These are phyloP conservation scores for Coemansia sp. DNA, from an alignment of 192 early-diverging fungal genomes.

Conservation along the genomic window DNA sequence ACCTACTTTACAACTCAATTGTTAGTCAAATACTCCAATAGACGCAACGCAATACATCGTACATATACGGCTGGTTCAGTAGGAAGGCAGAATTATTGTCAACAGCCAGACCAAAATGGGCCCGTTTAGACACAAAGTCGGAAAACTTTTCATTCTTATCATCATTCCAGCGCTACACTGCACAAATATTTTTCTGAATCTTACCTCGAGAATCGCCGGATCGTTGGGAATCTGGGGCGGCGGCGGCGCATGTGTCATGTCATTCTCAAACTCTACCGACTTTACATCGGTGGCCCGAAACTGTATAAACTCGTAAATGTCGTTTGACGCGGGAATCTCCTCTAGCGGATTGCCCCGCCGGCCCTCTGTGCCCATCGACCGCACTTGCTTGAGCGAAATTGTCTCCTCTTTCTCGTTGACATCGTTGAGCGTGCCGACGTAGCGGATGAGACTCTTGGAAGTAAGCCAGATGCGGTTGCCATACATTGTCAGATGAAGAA, in stretches of 20 bases:
- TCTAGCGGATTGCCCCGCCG: conserved; percentile 71
- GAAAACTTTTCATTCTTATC: conserved; percentile 41
- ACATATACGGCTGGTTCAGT: conserved; percentile 5
- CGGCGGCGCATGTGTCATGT: conserved; percentile 55
- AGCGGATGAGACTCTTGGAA: conserved; percentile 86
- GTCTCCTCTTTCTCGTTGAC: conserved; percentile 85
- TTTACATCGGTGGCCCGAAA: conserved; percentile 94
- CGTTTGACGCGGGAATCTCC: conserved; percentile 83
- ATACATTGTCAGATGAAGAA: conserved; percentile 21
- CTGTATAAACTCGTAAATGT: conserved; percentile 88
- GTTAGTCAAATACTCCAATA: background rate
- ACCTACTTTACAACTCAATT: background rate
- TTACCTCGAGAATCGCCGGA: conserved; percentile 77
- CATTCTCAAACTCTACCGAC: conserved; percentile 69
- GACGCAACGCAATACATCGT: background rate
- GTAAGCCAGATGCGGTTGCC: conserved; percentile 72
- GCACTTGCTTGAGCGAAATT: conserved; percentile 87
- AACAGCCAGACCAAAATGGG: conserved; percentile 8
- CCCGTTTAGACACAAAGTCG: conserved; percentile 37
- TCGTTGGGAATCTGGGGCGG: conserved; percentile 68
- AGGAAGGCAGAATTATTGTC: conserved; percentile 19
- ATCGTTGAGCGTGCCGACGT: conserved; percentile 82
- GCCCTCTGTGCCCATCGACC: conserved; percentile 96
- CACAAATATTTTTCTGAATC: conserved; percentile 5
- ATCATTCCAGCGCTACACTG: conserved; percentile 7